phyloP scores from a whole-genome alignment of 2,329 filamentous ascomycete genomes.

The Didymosphaeria variabile region DNA sequence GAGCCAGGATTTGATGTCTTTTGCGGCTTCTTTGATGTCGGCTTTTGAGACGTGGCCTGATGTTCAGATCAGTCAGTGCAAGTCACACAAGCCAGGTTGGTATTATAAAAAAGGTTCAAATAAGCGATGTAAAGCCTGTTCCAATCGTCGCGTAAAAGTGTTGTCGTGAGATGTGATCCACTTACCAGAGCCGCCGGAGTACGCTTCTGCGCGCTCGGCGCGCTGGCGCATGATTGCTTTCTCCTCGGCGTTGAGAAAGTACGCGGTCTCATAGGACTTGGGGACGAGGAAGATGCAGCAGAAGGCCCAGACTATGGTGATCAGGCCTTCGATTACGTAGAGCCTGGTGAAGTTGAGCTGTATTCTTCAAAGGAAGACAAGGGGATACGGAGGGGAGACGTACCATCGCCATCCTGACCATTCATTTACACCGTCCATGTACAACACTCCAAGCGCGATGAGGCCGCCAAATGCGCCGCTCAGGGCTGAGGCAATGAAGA shows the following conservation, averaged over 20 bases:
- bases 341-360: conserved; percentile 25
- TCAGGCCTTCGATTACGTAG: conserved; percentile 43
- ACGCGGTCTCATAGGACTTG: conserved; percentile 44
- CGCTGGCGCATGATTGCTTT: conserved; percentile 41
- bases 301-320: conserved; percentile 40
- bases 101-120: no score
- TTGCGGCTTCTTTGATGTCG: conserved; percentile 44
- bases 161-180: no score
- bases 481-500: conserved; percentile 40
- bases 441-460: conserved; percentile 40
- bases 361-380: background rate
- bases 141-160: no score
- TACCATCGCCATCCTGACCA: conserved; percentile 42
- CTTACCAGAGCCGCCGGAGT: no score
- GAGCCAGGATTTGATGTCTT: conserved; percentile 44
- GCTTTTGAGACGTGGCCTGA: conserved; percentile 38
- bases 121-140: no score
- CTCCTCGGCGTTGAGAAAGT: conserved; percentile 43
- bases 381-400: background rate
- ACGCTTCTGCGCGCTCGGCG: conserved; percentile 41
- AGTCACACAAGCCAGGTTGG: no score
- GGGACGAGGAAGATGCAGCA: conserved; percentile 43
- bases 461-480: conserved; percentile 40
- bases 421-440: conserved; percentile 39
- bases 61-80: conserved; percentile 22